phyloP scores from a whole-genome alignment of 805 yeast species.

The Candida tammaniensis region DNA sequence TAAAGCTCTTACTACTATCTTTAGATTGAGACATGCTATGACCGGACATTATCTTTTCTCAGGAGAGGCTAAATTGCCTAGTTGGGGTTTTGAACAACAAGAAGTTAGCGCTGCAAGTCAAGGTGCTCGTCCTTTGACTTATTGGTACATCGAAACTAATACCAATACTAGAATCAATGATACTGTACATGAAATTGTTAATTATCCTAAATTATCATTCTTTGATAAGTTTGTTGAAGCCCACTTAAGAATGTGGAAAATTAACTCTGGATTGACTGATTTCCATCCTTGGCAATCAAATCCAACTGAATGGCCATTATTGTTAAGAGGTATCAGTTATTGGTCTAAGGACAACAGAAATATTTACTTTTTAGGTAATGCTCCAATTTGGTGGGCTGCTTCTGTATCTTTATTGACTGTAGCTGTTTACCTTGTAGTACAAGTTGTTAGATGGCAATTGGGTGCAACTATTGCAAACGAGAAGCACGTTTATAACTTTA shows the following conservation, averaged over 20 bases:
- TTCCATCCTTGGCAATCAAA: constrained; percentile 70
- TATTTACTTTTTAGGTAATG: constrained; percentile 74
- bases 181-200: constrained; percentile 22
- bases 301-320: constrained; percentile 74
- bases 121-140: constrained; percentile 57
- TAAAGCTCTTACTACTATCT: constrained; percentile 65
- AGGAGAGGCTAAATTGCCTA: constrained; percentile 71
- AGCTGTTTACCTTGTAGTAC: constrained; percentile 43
- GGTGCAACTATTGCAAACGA: constrained; percentile 43
- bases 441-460: constrained; percentile 62
- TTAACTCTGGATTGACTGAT: constrained; percentile 65
- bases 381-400: constrained; percentile 75
- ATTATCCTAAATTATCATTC: constrained; percentile 54
- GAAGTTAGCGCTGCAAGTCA: constrained; percentile 79
- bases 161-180: constrained; percentile 45
- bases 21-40: constrained; percentile 77
- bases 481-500: constrained; percentile 60
- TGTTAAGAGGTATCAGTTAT: constrained; percentile 76
- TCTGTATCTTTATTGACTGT: constrained; percentile 53
- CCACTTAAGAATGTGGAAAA: constrained; percentile 74
- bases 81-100: constrained; percentile 82
- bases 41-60: constrained; percentile 75
- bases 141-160: constrained; percentile 77
- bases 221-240: constrained; percentile 61
- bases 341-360: constrained; percentile 64